These are phyloP conservation scores for Scopulariopsis brevicaulis DNA, from an alignment of 2,329 filamentous ascomycete species.

Conservation along the genomic window DNA sequence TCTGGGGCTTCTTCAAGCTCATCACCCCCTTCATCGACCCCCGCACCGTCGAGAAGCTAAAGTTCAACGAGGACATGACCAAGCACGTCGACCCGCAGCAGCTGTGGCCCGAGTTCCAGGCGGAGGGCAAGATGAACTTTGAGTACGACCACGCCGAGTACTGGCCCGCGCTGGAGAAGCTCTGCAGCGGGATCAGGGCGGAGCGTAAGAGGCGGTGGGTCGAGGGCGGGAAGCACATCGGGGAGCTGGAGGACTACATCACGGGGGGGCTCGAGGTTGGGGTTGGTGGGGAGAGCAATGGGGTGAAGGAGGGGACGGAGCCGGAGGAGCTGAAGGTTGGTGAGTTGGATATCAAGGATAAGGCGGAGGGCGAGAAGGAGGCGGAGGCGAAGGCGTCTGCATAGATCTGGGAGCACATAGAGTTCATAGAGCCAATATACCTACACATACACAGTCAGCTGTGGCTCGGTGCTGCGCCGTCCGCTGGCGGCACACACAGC, in stretches of 20 bases:
- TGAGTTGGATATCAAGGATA: slow-evolving; percentile 4
- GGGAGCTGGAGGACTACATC: slow-evolving; percentile 82
- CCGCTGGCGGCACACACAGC: no score
- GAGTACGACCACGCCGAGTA: slow-evolving; percentile 82
- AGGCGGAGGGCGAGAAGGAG: slow-evolving; percentile 1
- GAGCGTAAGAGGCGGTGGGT: slow-evolving; percentile 63
- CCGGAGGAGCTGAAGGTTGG: slow-evolving; percentile 19
- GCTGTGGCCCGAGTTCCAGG: slow-evolving; percentile 63
- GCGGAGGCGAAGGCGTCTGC: slow-evolving; percentile 6
- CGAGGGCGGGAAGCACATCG: slow-evolving; percentile 66
- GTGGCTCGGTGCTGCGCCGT: neutral
- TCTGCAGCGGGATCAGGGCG: slow-evolving; percentile 55
- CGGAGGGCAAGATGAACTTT: slow-evolving; percentile 67
- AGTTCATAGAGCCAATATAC: neutral
- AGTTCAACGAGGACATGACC: slow-evolving; percentile 88
- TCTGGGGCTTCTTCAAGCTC: slow-evolving; percentile 90
- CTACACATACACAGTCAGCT: neutral
- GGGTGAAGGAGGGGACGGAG: slow-evolving; percentile 17
- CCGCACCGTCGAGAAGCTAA: slow-evolving; percentile 84
- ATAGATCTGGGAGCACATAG: neutral
- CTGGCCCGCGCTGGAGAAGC: slow-evolving; percentile 73
- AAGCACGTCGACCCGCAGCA: slow-evolving; percentile 73
- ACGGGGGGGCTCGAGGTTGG: slow-evolving; percentile 35
- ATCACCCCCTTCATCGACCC: slow-evolving; percentile 96
- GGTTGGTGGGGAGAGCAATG: neutral